A percentile compares a stretch with the other conserved stretches of the same genome.
phyloP scores from a whole-genome alignment of 1,284 basidiomycete species.

The Ceratobasidium sp. region DNA sequence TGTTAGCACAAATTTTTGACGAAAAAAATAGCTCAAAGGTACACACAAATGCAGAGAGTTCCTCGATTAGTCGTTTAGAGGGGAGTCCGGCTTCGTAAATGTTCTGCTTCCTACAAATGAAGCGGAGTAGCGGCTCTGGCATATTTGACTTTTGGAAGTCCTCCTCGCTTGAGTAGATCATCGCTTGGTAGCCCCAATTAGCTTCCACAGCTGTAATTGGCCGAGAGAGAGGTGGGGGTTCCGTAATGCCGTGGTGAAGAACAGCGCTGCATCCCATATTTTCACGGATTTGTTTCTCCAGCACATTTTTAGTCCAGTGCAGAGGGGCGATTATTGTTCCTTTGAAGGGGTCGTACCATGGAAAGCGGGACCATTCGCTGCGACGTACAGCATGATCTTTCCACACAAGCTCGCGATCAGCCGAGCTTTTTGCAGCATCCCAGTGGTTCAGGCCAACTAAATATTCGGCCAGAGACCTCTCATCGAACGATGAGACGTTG shows the following conservation, averaged over 20 bases:
- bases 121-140: background rate
- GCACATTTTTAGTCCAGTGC: background rate
- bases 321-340: background rate
- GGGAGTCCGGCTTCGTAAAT: background rate
- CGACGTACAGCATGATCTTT: background rate
- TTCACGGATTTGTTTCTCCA: conserved; percentile 4
- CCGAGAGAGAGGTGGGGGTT: background rate
- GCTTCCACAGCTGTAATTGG: background rate
- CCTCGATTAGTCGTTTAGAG: background rate
- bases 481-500: background rate
- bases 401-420: background rate
- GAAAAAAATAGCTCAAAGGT: no score
- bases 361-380: background rate
- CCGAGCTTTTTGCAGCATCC: background rate
- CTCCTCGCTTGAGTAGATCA: background rate
- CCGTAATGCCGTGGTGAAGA: background rate
- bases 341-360: background rate
- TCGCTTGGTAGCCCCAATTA: background rate
- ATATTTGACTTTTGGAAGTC: background rate
- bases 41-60: background rate
- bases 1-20: no score
- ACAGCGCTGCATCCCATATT: conserved; percentile 3
- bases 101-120: background rate
- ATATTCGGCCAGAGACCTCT: background rate
- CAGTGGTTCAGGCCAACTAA: background rate